Evolutionary conservation across 805 yeast species (phyloP).

Genomic region (Spathaspora passalidarum): DNA sequence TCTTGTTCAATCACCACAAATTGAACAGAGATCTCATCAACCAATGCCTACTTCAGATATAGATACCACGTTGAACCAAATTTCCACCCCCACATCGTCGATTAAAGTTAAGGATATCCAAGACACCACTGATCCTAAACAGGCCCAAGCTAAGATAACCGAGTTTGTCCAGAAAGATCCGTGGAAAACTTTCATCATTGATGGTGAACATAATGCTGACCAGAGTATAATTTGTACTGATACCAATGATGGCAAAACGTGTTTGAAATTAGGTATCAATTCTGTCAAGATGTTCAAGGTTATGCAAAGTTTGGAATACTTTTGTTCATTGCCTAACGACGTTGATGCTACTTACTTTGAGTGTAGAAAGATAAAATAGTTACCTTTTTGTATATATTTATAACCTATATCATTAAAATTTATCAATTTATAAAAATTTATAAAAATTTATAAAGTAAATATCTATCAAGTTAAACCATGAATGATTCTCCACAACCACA

Average conservation of each 20-base stretch:
- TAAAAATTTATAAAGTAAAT: not conserved
- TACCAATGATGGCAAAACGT: slow-evolving; percentile 43
- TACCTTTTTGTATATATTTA: not conserved
- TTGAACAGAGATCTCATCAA: slow-evolving; percentile 26
- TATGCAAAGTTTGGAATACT: slow-evolving; percentile 49
- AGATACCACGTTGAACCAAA: slow-evolving; percentile 26
- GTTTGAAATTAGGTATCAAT: slow-evolving; percentile 39
- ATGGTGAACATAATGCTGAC: slow-evolving; percentile 35
- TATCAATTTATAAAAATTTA: not conserved
- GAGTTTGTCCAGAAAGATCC: slow-evolving; percentile 31
- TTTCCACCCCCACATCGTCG: slow-evolving; percentile 12
- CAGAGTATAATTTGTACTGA: slow-evolving; percentile 47
- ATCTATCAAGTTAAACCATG: slow-evolving; percentile 60
- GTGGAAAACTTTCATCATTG: slow-evolving; percentile 35
- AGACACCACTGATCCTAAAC: not conserved
- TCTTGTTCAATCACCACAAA: slow-evolving; percentile 10
- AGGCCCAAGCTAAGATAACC: slow-evolving; percentile 14
- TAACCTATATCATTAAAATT: not conserved
- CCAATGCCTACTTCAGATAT: slow-evolving; percentile 19
- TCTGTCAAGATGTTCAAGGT: slow-evolving; percentile 44
- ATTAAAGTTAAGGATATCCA: slow-evolving; percentile 7
- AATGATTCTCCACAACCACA: slow-evolving; percentile 99
- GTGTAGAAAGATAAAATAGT: slow-evolving; percentile 38
- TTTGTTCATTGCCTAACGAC: slow-evolving; percentile 49
- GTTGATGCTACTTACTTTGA: slow-evolving; percentile 50